phyloP scores from a whole-genome alignment of 495 filamentous ascomycete species.

The Xylaria curta region DNA sequence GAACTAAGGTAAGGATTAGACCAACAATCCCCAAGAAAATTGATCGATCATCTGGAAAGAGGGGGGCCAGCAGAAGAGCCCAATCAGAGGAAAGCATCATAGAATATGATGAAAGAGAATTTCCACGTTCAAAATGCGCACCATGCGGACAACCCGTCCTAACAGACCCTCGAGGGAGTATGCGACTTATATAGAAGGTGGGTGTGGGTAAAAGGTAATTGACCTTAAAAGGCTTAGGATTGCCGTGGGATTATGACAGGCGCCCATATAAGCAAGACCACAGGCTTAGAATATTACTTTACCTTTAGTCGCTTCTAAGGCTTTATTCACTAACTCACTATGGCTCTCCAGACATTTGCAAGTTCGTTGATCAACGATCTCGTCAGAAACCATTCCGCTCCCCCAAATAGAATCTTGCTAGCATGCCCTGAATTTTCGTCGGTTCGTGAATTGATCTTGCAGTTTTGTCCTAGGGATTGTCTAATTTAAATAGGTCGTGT shows the following conservation, averaged over 20 bases:
- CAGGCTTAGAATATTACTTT: not conserved
- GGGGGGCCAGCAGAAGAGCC: not conserved
- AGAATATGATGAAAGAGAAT: not conserved
- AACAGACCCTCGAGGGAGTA: not conserved
- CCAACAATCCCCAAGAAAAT: not conserved
- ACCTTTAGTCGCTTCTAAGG: not conserved
- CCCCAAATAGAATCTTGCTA: not conserved
- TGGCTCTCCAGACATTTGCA: not conserved
- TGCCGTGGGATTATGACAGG: not conserved
- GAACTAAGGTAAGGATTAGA: not conserved
- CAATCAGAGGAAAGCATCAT: not conserved
- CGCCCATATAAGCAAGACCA: not conserved
- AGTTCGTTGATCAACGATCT: not conserved
- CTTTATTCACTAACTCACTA: not conserved
- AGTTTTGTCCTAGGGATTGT: not conserved
- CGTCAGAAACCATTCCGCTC: not conserved
- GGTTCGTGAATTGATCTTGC: not conserved
- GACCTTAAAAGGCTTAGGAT: not conserved
- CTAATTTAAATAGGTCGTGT: not conserved
- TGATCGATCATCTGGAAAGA: not conserved
- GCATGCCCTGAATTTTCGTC: not conserved
- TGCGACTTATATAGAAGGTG: not conserved
- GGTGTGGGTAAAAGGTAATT: not conserved
- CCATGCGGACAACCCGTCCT: not conserved
- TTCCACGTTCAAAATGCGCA: not conserved